Evolutionary conservation across 768 basidiomycete genomes (phyloP).

Genomic region (Phlebiopsis gigantea): DNA sequence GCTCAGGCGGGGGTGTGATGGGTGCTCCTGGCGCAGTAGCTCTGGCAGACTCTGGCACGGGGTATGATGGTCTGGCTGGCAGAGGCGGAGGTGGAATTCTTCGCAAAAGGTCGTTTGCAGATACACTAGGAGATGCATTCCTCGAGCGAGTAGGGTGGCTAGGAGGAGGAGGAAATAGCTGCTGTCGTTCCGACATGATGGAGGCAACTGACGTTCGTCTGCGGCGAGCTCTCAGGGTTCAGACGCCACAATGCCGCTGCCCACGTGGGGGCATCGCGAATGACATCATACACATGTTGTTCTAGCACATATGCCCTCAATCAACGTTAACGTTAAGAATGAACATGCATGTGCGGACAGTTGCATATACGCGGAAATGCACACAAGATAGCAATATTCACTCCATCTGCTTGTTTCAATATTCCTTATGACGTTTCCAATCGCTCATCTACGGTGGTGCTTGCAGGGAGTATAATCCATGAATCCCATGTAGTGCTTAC

Average conservation of each 20-base stretch:
- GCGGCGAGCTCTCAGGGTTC: neutral
- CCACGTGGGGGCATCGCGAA: neutral
- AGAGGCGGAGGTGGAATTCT: neutral
- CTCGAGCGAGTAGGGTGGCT: neutral
- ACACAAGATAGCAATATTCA: neutral
- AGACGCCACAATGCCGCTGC: neutral
- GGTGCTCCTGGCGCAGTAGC: neutral
- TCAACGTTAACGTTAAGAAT: no score
- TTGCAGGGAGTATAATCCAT: neutral
- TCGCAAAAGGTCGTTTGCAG: neutral
- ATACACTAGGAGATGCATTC: neutral
- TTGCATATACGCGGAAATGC: no score
- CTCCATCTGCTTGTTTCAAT: conserved; percentile 17
- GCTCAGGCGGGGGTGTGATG: neutral
- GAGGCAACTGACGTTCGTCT: neutral
- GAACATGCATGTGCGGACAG: no score
- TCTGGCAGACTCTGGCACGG: neutral
- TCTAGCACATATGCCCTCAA: no score
- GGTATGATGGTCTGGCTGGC: neutral
- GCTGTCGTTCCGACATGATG: neutral
- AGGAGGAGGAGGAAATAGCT: neutral
- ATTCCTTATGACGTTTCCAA: conserved; percentile 29
- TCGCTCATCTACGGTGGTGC: conserved; percentile 17
- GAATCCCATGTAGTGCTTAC: neutral
- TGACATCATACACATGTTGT: neutral